Percentiles rank a stretch among this genome's conserved stretches.
Evolutionary conservation across 257 asterid genomes (phyloP).

Genomic region (Scutellaria barbata): DNA sequence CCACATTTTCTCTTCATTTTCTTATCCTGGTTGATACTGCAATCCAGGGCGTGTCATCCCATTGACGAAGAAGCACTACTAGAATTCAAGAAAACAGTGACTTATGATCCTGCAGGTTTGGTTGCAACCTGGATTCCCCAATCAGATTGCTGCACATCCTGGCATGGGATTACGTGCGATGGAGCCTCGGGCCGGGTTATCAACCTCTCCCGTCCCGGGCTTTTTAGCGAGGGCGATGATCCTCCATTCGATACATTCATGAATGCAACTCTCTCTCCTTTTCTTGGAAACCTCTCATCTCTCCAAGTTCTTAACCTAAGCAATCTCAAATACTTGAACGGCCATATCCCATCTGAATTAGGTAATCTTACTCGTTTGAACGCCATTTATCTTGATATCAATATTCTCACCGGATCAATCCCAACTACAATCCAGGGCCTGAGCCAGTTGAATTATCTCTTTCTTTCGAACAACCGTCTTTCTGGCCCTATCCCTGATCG

Average conservation of each 20-base stretch:
- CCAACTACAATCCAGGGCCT: constrained; percentile 46
- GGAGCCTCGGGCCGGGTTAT: constrained; percentile 50
- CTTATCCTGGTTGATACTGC: constrained; percentile 2
- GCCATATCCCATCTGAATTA: constrained; percentile 56
- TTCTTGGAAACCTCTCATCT: constrained; percentile 57
- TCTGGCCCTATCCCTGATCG: constrained; percentile 51
- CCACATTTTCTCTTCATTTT: constrained; percentile 37
- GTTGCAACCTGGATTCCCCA: constrained; percentile 59
- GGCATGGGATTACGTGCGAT: constrained; percentile 67
- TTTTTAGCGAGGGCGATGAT: constrained; percentile 36
- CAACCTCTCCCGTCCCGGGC: constrained; percentile 59
- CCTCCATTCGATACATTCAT: constrained; percentile 49
- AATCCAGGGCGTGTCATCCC: constrained; percentile 53
- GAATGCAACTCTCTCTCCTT: constrained; percentile 62
- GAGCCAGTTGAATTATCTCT: constrained; percentile 36
- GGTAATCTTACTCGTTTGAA: constrained; percentile 47
- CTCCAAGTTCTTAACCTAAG: constrained; percentile 60
- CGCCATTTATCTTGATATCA: constrained; percentile 45
- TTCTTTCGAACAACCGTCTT: constrained; percentile 45
- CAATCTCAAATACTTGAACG: constrained; percentile 51
- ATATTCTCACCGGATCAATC: constrained; percentile 53
- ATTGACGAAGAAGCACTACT: constrained; percentile 56
- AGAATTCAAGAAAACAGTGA: constrained; percentile 57
- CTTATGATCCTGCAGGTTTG: constrained; percentile 51
- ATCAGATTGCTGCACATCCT: constrained; percentile 65